These are phyloP conservation scores for Fonsecaea nubica DNA, from an alignment of 2,329 filamentous ascomycete genomes.

Conservation along the genomic window DNA sequence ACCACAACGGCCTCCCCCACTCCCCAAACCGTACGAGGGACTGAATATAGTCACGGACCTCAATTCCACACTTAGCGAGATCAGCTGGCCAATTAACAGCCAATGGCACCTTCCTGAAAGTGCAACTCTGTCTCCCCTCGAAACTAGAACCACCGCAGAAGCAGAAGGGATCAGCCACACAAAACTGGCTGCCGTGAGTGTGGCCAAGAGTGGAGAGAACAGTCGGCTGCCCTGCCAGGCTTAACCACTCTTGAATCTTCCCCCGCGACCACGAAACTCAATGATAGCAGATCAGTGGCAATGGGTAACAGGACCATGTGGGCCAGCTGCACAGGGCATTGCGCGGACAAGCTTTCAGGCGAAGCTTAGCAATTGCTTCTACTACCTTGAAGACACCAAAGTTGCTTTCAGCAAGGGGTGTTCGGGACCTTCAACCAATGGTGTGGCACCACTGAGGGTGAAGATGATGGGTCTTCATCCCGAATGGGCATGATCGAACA, in stretches of 20 bases:
- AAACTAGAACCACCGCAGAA: background rate
- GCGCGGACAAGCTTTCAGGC: conserved; percentile 20
- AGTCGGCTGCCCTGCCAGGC: background rate
- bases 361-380: conserved; percentile 31
- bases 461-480: background rate
- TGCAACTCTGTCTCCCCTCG: background rate
- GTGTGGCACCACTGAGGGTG: background rate
- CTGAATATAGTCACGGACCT: background rate
- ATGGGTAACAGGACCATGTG: background rate
- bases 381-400: background rate
- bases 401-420: conserved; percentile 3
- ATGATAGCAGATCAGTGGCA: background rate
- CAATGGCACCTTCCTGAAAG: conserved; percentile 12
- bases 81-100: background rate
- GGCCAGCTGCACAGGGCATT: background rate
- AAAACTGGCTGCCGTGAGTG: background rate
- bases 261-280: conserved; percentile 5
- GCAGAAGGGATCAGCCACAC: background rate
- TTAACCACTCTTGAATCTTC: conserved; percentile 3
- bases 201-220: background rate
- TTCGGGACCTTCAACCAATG: background rate
- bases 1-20: background rate
- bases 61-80: conserved; percentile 7
- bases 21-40: background rate
- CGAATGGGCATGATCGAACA: background rate